Evolutionary conservation across 305 asterid species (phyloP).

Genomic region (Solanum hybrid): DNA sequence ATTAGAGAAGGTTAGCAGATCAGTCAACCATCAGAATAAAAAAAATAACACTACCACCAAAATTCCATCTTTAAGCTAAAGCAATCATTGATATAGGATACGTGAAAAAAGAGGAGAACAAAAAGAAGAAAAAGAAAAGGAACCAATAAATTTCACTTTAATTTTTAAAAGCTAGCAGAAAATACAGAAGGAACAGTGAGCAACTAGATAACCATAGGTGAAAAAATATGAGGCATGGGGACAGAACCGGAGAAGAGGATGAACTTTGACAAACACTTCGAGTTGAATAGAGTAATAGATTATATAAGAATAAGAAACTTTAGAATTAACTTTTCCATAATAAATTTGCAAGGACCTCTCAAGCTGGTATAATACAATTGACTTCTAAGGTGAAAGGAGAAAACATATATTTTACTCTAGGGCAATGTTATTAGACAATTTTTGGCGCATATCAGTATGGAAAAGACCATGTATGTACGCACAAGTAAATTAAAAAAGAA

Average conservation of each 20-base stretch:
- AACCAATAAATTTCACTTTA: background rate
- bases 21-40: background rate
- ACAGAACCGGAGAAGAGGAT: background rate
- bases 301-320: background rate
- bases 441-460: background rate
- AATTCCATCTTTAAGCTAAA: background rate
- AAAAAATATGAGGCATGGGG: background rate
- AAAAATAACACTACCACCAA: background rate
- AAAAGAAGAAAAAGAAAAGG: background rate
- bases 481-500: background rate
- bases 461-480: background rate
- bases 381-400: background rate
- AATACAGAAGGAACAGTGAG: background rate
- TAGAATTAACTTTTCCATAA: background rate
- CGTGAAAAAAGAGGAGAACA: background rate
- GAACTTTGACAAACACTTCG: background rate
- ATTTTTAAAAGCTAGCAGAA: background rate
- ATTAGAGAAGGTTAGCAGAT: constrained; percentile 5
- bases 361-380: background rate
- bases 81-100: background rate
- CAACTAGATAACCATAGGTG: background rate
- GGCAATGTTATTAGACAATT: background rate
- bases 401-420: background rate
- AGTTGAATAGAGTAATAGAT: background rate
- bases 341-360: background rate